Percentiles rank a stretch among this genome's conserved stretches.
These are phyloP conservation scores for Obelidium mucronatum DNA, from an alignment of 192 early-diverging fungal species.

Conservation along the genomic window DNA sequence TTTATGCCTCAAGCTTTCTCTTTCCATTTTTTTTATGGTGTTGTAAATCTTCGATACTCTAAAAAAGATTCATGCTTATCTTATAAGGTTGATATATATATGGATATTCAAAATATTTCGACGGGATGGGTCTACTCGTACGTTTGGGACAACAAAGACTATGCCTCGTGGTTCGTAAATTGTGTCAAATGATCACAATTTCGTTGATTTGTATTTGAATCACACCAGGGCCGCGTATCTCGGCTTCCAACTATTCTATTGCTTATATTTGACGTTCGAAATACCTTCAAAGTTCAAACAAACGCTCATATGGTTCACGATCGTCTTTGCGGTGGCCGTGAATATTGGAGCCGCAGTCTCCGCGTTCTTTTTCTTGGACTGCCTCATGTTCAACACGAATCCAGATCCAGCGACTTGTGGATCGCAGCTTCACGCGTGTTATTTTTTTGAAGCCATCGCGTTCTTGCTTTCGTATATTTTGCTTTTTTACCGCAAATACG, in stretches of 20 bases:
- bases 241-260: neutral
- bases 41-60: too few species aligned
- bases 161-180: neutral
- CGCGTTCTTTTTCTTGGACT: neutral
- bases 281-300: neutral
- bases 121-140: conserved; percentile 1
- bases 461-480: conserved; percentile 14
- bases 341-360: conserved; percentile 7
- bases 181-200: too few species aligned
- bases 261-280: neutral
- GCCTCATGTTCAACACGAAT: neutral
- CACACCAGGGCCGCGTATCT: conserved; percentile 1
- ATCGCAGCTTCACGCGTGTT: conserved; percentile 1
- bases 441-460: neutral
- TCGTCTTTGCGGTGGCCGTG: neutral
- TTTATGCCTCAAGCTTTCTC: too few species aligned
- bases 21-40: too few species aligned
- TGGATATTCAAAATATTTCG: too few species aligned
- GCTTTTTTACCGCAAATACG: neutral
- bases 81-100: too few species aligned
- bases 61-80: too few species aligned
- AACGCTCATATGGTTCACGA: conserved; percentile 3
- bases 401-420: neutral
- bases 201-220: too few species aligned
- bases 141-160: neutral